These are phyloP conservation scores for Pyracantha coccinea DNA, from an alignment of 331 rosid species.

Conservation along the genomic window DNA sequence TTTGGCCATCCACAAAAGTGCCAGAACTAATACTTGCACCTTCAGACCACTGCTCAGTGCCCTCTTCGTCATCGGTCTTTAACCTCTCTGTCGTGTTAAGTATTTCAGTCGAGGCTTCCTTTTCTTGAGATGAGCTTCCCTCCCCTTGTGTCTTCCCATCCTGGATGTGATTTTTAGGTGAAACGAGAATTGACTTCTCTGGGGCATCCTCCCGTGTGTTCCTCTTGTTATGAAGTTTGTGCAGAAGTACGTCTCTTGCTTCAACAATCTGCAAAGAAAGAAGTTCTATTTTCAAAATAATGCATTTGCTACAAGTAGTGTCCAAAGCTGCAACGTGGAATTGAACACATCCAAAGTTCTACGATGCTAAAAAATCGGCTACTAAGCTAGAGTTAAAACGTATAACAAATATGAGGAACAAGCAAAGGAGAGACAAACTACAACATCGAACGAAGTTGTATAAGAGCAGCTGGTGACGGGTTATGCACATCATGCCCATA, in stretches of 20 bases:
- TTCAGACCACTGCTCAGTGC: constrained; percentile 35
- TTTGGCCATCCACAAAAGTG: constrained; percentile 24
- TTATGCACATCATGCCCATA: background rate
- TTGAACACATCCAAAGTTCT: background rate
- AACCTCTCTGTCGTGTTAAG: constrained; percentile 23
- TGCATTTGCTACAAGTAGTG: background rate
- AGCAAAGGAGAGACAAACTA: background rate
- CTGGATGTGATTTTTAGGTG: constrained; percentile 24
- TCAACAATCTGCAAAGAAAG: constrained; percentile 56
- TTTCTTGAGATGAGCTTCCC: constrained; percentile 16
- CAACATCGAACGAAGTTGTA: background rate
- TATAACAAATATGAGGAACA: background rate
- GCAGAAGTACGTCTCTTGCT: constrained; percentile 54
- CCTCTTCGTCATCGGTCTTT: constrained; percentile 37
- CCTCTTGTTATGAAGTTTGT: constrained; percentile 38
- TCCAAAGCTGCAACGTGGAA: background rate
- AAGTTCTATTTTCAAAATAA: background rate
- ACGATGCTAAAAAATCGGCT: background rate
- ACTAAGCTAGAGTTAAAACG: background rate
- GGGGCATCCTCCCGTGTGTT: constrained; percentile 22
- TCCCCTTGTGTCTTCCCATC: constrained; percentile 21
- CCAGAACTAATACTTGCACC: constrained; percentile 35
- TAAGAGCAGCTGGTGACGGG: background rate
- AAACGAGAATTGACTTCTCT: constrained; percentile 16
- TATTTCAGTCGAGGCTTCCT: constrained; percentile 22